Evolutionary conservation across 2,329 filamentous ascomycete species (phyloP), one percentile per base, ranked within the genome.

Genomic region (Nemania sp.): DNA sequence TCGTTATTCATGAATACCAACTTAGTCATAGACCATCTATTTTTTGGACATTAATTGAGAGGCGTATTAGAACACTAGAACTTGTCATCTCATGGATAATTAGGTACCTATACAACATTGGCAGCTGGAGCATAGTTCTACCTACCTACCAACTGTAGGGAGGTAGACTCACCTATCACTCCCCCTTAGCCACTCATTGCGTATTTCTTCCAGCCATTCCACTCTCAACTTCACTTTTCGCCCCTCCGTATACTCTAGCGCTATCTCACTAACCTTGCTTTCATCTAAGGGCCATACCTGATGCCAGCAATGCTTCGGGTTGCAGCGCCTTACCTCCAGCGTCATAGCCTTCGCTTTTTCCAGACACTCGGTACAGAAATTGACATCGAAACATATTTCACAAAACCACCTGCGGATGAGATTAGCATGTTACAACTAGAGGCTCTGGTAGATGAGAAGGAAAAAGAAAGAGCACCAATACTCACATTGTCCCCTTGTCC

Each of bases 151-250:
- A n/a, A n/a, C n/a, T n/a, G n/a, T n/a, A n/a, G n/a, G n/a, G n/a
- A n/a, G n/a, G n/a, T n/a, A n/a, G n/a, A n/a, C n/a, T n/a, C n/a
- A n/a, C n/a, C n/a, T n/a, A n/a, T 51, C 38, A 60, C 29, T 51
- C 57, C 22, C 57, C 59, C 49, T 51, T 54, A 62, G 24, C 59
- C 59, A 62, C 27, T 62, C 59, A 24, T 62, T 62, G 15, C 59
- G 47, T 38, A 62, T 11, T 18, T 62, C 49, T 32, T 62, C 47
- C 47, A 54, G 35, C 59, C 59, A 62, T 47, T 62, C 49, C 32
- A 53, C 38, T 32, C 52, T 62, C 49, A 62, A 45, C 24, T 62
- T 35, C 3, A 62, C 59, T n/a, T 62, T 62, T 18, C 59, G 15
- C 2, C 57, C 57, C 0, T 5, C 26, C 22, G 45, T 32, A n/a